These are phyloP conservation scores for Tilletia setariae DNA, from an alignment of 1,284 basidiomycete genomes.

Conservation along the genomic window DNA sequence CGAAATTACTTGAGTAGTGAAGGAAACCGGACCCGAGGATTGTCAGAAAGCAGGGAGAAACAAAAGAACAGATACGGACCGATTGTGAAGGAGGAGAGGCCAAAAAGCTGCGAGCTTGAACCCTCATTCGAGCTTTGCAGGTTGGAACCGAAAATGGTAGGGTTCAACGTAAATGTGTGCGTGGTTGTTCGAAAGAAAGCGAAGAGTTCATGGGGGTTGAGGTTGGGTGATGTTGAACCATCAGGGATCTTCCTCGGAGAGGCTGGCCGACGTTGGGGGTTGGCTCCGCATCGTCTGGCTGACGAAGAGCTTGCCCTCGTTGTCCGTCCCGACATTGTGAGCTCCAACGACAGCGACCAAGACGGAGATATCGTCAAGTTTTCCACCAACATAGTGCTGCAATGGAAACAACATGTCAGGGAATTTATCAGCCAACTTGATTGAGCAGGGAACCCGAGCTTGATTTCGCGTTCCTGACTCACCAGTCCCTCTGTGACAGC, in stretches of 20 bases:
- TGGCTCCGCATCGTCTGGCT: conserved; percentile 7
- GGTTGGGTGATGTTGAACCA: too few relatives aligned
- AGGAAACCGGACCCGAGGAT: too few relatives aligned
- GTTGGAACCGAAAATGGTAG: too few relatives aligned
- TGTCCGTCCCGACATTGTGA: conserved; percentile 2
- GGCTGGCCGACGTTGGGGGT: neutral
- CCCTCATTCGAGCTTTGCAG: too few relatives aligned
- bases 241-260: neutral
- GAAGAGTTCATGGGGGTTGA: too few relatives aligned
- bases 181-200: too few relatives aligned
- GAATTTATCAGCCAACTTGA: neutral
- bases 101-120: too few relatives aligned
- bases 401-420: conserved; percentile 4
- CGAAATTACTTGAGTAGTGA: too few relatives aligned
- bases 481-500: conserved; percentile 60
- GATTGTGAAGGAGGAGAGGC: too few relatives aligned
- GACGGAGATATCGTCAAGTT: conserved; percentile 57
- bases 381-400: conserved; percentile 54
- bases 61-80: too few relatives aligned
- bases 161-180: too few relatives aligned
- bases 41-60: too few relatives aligned
- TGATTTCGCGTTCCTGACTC: neutral
- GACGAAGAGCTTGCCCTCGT: conserved; percentile 14
- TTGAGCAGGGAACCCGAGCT: neutral
- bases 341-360: conserved; percentile 55